Evolutionary conservation across 257 asterid species (phyloP).

Genomic region (Coffea canephora): DNA sequence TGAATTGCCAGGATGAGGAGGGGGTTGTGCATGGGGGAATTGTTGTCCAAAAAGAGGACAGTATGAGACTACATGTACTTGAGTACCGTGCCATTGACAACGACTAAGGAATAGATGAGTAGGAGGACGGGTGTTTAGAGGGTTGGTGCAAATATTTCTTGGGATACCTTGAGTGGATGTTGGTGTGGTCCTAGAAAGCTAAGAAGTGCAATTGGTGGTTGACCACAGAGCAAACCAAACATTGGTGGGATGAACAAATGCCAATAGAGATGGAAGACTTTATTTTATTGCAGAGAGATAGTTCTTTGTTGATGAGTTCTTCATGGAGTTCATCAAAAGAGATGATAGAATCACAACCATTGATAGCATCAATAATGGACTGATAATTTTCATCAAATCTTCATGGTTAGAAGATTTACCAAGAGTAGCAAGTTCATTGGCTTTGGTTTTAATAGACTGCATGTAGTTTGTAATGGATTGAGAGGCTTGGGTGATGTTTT

Average conservation of each 20-base stretch:
- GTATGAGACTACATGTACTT: too few species aligned
- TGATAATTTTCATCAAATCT: slow-evolving; percentile 1
- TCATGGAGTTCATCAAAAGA: slow-evolving; percentile 13
- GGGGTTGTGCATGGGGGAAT: too few species aligned
- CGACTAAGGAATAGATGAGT: too few species aligned
- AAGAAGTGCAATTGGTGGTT: too few species aligned
- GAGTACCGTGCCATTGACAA: too few species aligned
- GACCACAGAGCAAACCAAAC: neutral
- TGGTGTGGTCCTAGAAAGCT: too few species aligned
- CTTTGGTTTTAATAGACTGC: neutral
- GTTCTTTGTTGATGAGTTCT: slow-evolving; percentile 7
- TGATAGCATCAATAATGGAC: neutral
- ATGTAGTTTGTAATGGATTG: neutral
- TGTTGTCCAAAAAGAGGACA: too few species aligned
- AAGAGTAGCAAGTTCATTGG: slow-evolving; percentile 3
- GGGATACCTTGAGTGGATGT: too few species aligned
- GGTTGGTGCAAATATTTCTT: too few species aligned
- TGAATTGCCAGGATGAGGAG: neutral
- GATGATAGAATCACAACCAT: neutral
- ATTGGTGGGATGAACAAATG: neutral
- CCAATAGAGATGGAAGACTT: neutral
- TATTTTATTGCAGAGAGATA: neutral
- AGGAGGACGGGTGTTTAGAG: too few species aligned
- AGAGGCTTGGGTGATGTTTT: neutral
- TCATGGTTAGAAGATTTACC: slow-evolving; percentile 6